Evolutionary conservation across 1,139 yeast genomes (phyloP).

Genomic region (Hansenula anomala): DNA sequence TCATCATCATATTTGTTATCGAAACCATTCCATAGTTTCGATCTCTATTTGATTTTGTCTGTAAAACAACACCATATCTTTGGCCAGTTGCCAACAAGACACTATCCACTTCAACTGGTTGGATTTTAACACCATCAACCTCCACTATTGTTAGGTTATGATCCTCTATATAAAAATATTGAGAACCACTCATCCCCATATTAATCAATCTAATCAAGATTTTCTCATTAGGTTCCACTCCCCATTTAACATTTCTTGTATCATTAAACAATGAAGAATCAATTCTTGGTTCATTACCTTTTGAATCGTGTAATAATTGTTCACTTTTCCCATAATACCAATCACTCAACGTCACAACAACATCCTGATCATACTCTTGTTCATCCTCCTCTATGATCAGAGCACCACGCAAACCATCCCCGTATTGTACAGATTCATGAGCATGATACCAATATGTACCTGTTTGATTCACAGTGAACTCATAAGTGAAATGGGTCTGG

Average conservation of each 20-base stretch:
- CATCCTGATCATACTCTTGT: slow-evolving; percentile 45
- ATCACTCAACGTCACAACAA: slow-evolving; percentile 40
- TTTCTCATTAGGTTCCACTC: slow-evolving; percentile 42
- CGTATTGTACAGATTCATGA: slow-evolving; percentile 51
- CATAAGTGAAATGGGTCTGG: slow-evolving; percentile 43
- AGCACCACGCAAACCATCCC: slow-evolving; percentile 57
- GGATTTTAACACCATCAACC: slow-evolving; percentile 69
- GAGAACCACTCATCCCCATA: slow-evolving; percentile 52
- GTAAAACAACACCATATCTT: slow-evolving; percentile 57
- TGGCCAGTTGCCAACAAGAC: slow-evolving; percentile 70
- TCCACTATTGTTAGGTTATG: slow-evolving; percentile 57
- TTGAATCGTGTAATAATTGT: slow-evolving; percentile 33
- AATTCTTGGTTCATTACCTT: slow-evolving; percentile 55
- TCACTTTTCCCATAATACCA: slow-evolving; percentile 43
- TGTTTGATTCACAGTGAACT: slow-evolving; percentile 46
- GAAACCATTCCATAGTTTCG: slow-evolving; percentile 30
- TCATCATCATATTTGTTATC: slow-evolving; percentile 33
- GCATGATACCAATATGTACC: slow-evolving; percentile 66
- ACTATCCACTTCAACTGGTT: slow-evolving; percentile 49
- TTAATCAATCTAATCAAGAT: slow-evolving; percentile 48
- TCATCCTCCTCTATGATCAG: slow-evolving; percentile 41
- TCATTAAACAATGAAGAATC: slow-evolving; percentile 48
- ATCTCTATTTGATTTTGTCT: slow-evolving; percentile 30
- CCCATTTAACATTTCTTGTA: slow-evolving; percentile 39
- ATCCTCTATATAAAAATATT: slow-evolving; percentile 46